These are phyloP conservation scores for Pseudomassariella vexata DNA, from an alignment of 2,329 filamentous ascomycete species.

Conservation along the genomic window DNA sequence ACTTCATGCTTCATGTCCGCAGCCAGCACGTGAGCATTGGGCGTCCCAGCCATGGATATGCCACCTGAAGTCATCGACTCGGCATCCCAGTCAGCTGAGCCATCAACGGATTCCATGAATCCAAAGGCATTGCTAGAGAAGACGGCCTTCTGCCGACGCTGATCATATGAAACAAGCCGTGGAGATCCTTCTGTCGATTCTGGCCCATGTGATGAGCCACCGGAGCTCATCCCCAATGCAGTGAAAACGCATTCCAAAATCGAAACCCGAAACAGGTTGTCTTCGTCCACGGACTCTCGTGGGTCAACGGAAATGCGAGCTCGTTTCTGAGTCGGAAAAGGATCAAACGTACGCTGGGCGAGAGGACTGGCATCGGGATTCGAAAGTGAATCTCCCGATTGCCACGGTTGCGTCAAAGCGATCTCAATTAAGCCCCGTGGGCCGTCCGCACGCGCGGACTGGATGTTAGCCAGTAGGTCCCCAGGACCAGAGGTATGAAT, in stretches of 20 bases:
- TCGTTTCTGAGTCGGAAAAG: constrained; percentile 47
- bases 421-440: constrained; percentile 30
- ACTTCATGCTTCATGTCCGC: constrained; percentile 87
- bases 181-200: constrained; percentile 84
- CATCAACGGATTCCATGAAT: constrained; percentile 80
- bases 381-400: constrained; percentile 2
- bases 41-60: constrained; percentile 52
- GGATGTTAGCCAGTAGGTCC: constrained; percentile 74
- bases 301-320: constrained; percentile 53
- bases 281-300: constrained; percentile 81
- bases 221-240: constrained; percentile 74
- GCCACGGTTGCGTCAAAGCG: constrained; percentile 8
- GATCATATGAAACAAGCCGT: constrained; percentile 76
- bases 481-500: constrained; percentile 59
- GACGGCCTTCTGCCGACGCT: constrained; percentile 69
- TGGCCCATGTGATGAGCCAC: constrained; percentile 58
- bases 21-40: constrained; percentile 60
- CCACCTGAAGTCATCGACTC: constrained; percentile 77
- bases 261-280: constrained; percentile 80
- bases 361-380: constrained; percentile 36
- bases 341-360: constrained; percentile 46
- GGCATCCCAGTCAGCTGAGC: constrained; percentile 71
- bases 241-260: constrained; percentile 96
- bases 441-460: constrained; percentile 58
- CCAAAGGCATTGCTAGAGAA: constrained; percentile 84